Evolutionary conservation across 352 stramenopile species (phyloP).

Genomic region (Aphanomyces euteiches): DNA sequence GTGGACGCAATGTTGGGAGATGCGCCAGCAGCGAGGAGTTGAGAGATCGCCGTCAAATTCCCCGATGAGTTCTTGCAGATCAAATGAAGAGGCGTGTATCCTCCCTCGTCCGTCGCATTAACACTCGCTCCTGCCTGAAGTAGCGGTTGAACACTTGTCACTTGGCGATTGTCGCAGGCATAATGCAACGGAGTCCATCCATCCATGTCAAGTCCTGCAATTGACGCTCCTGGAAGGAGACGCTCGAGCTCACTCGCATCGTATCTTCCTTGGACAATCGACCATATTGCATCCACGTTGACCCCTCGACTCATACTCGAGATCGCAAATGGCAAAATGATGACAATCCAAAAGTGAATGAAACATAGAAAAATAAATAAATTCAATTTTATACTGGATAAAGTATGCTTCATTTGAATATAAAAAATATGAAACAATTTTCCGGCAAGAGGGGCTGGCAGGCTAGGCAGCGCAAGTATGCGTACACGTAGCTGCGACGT

Average conservation of each 20-base stretch:
- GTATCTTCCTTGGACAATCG: slow-evolving; percentile 24
- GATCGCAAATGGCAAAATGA: no score
- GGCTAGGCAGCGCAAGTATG: no score
- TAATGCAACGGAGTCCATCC: slow-evolving; percentile 80
- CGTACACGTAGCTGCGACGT: no score
- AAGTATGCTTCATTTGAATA: no score
- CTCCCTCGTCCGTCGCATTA: slow-evolving; percentile 68
- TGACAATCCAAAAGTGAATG: no score
- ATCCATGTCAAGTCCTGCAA: slow-evolving; percentile 38
- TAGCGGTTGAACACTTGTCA: slow-evolving; percentile 47
- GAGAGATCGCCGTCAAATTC: slow-evolving; percentile 31
- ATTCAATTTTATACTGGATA: no score
- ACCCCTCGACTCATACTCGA: neutral
- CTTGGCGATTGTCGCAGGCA: slow-evolving; percentile 55
- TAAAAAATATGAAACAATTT: no score
- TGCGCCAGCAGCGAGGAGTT: slow-evolving; percentile 46
- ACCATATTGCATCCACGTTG: slow-evolving; percentile 16
- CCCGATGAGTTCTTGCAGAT: slow-evolving; percentile 61
- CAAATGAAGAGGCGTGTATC: slow-evolving; percentile 66
- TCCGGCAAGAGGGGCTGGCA: no score
- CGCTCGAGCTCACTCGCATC: slow-evolving; percentile 6
- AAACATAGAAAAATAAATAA: no score
- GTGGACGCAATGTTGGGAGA: slow-evolving; percentile 41
- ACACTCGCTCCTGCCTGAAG: slow-evolving; percentile 40
- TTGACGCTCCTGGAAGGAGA: slow-evolving; percentile 13